Base-by-base conservation (phyloP, 2,329 filamentous ascomycete species). In the Hymenoscyphus linearis region DNA sequence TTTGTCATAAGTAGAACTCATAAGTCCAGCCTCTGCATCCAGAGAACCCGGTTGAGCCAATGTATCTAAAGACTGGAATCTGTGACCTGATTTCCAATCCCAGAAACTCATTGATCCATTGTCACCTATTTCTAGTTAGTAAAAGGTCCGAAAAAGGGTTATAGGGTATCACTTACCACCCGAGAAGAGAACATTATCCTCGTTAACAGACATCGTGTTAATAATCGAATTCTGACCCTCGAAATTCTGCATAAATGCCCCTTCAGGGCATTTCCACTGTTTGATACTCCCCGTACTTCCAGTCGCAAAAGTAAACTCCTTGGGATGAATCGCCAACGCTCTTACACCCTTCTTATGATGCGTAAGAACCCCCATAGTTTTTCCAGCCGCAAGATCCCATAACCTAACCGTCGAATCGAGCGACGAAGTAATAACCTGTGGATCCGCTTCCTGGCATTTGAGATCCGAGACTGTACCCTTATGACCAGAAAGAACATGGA, bases 201-300 rank as follows among this genome's bases (percentile, higher is more conserved):
- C 90, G 74, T 99, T 99, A 35, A 95, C 92, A 52, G 91, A 84
- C 53, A 99, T 78, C 0, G 92, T 92, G 76, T 99, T 99, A 78
- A 99, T 93, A 74, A 99, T 96, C 63, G 91, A 85, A 71, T 97
- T 97, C 72, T 98, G 93, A 4, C 93, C 93, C 52, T 96, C 91
- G 71, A 98, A 98, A 73, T 98, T 98, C 75, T 97, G 93, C 95
- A 99, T 99, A 74, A 99, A 98, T 16, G 91, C 91, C 40, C 93
- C 96, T 73, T 97, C 92, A 1, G 96, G 96, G 68, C 93, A 98
- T 75, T 98, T 97, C 93, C 95, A 99, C 77, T 99, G 95, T 80
- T 99, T 99, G 77, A 99, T 97, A 73, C 90, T 93, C 26, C 90
- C 89, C 0, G 93, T 93, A 71, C 91, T 96, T 52, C 89, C 95